Percentiles rank a stretch among this genome's conserved stretches.
These are phyloP conservation scores for Candida boleticola DNA, from an alignment of 805 yeast genomes.

Conservation along the genomic window DNA sequence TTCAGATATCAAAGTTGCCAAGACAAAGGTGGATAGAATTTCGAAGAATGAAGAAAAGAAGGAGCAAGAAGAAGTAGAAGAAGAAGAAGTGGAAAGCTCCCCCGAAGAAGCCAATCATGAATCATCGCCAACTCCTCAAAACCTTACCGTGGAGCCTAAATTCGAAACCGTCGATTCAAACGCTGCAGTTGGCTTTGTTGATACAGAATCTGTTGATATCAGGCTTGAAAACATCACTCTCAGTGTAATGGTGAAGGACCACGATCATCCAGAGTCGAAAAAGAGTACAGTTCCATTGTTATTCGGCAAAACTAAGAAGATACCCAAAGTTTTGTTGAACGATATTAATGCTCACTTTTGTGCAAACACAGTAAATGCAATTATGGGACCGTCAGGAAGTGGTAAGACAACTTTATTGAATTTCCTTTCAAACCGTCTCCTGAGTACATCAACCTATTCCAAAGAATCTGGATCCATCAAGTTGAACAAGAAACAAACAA, in stretches of 20 bases:
- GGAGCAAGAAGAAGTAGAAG: slow-evolving; percentile 8
- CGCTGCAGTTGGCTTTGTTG: not conserved
- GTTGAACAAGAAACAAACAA: slow-evolving; percentile 24
- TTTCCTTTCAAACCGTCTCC: slow-evolving; percentile 42
- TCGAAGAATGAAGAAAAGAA: slow-evolving; percentile 28
- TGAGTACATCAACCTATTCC: slow-evolving; percentile 17
- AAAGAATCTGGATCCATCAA: slow-evolving; percentile 22
- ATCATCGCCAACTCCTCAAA: not conserved
- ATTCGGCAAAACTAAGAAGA: not conserved
- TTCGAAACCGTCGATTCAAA: not conserved
- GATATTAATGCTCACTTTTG: slow-evolving; percentile 28
- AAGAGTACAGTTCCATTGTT: slow-evolving; percentile 5
- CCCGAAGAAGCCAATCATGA: not conserved
- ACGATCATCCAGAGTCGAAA: slow-evolving; percentile 1
- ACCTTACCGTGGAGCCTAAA: too few relatives aligned
- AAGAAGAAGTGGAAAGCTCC: slow-evolving; percentile 11
- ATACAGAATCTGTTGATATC: slow-evolving; percentile 9
- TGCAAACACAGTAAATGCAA: slow-evolving; percentile 36
- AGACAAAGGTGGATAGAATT: slow-evolving; percentile 29
- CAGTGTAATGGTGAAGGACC: slow-evolving; percentile 7
- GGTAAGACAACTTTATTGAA: slow-evolving; percentile 43
- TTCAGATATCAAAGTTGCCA: slow-evolving; percentile 53
- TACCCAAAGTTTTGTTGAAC: slow-evolving; percentile 21
- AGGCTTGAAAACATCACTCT: slow-evolving; percentile 7
- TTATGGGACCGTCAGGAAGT: slow-evolving; percentile 48